Conservation (phyloP, 2,329 filamentous ascomycete species). For the Shiraia bambusicola region DNA sequence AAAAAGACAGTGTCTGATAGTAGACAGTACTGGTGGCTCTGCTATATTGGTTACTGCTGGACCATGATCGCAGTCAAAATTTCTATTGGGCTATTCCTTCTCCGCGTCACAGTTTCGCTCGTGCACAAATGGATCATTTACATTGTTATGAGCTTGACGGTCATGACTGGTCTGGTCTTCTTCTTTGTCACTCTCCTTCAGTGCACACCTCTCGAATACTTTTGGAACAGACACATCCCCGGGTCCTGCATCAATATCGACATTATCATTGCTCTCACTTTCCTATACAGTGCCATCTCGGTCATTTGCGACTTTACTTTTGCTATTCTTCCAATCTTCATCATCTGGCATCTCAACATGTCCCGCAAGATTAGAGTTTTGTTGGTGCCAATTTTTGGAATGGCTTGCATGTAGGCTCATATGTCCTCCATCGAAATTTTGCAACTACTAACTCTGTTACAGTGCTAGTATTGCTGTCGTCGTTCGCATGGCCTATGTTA, state of each 20-base stretch:
- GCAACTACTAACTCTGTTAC: conserved; percentile 1
- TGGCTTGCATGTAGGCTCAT: conserved; percentile 53
- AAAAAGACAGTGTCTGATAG: not conserved
- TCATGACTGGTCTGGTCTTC: conserved; percentile 43
- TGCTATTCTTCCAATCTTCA: conserved; percentile 53
- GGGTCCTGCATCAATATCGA: conserved; percentile 48
- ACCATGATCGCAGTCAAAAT: conserved; percentile 38
- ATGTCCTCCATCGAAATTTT: no score
- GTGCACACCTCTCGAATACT: conserved; percentile 52
- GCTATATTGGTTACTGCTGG: conserved; percentile 37
- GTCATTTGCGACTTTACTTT: conserved; percentile 53
- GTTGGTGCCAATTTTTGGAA: conserved; percentile 51
- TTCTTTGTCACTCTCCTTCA: conserved; percentile 55
- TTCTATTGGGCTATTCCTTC: conserved; percentile 39
- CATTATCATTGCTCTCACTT: conserved; percentile 48
- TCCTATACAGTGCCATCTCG: conserved; percentile 51
- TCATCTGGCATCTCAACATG: conserved; percentile 56
- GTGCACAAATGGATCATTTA: conserved; percentile 43
- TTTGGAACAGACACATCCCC: conserved; percentile 49
- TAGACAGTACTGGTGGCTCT: conserved; percentile 39
- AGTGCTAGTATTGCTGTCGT: conserved; percentile 40
- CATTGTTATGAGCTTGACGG: conserved; percentile 37
- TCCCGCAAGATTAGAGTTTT: conserved; percentile 50
- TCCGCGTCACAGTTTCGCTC: conserved; percentile 33
- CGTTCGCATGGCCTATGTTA: conserved; percentile 39